These are phyloP conservation scores for Nymphaea colorata DNA, from an alignment of 164 flowering plant species.

Conservation along the genomic window DNA sequence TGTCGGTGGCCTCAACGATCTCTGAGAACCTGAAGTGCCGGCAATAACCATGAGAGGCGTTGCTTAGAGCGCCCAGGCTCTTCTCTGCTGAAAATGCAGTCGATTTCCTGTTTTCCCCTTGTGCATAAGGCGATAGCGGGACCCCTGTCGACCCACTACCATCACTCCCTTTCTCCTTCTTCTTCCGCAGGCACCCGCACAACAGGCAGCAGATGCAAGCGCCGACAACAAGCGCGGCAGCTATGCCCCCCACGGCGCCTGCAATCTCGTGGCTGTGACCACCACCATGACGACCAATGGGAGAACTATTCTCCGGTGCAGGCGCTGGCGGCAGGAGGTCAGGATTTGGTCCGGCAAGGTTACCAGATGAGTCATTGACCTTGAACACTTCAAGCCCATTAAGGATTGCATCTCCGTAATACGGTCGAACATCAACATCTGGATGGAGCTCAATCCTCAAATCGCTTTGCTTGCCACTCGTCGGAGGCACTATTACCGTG, in stretches of 20 bases:
- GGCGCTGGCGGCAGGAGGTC: background rate
- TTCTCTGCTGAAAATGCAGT: no score
- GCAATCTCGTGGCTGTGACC: no score
- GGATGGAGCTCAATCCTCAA: conserved; percentile 37
- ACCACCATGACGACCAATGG: no score
- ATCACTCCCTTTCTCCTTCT: no score
- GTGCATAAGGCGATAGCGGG: no score
- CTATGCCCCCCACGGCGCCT: no score
- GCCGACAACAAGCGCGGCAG: no score
- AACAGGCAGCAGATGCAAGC: no score
- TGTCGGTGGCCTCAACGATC: conserved; percentile 22
- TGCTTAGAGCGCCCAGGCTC: no score
- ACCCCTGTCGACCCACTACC: no score
- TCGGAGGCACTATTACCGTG: conserved; percentile 24
- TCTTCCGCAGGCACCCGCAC: no score
- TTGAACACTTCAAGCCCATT: conserved; percentile 50
- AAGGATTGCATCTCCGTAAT: conserved; percentile 17
- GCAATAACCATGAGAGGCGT: background rate
- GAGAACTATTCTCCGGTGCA: background rate
- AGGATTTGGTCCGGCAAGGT: conserved; percentile 3
- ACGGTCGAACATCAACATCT: background rate
- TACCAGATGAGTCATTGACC: conserved; percentile 16
- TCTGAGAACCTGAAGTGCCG: conserved; percentile 19
- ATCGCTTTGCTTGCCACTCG: conserved; percentile 17
- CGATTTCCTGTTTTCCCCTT: no score